These are phyloP conservation scores for Fagus crenata DNA, from an alignment of 306 rosid genomes.

Conservation along the genomic window DNA sequence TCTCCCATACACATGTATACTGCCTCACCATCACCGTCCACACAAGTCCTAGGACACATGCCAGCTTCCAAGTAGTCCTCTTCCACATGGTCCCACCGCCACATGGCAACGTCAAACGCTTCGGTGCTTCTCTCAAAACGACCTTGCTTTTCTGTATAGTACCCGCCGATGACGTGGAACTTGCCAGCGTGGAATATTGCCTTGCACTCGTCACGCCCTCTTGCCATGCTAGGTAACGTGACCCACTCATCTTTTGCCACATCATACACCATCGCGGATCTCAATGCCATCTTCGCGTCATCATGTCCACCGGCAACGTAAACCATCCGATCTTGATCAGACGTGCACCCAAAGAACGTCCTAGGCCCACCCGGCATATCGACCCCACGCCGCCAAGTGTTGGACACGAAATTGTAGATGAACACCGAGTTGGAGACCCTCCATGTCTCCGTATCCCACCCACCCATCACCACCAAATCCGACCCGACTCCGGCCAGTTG, in stretches of 20 bases:
- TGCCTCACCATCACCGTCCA: slow-evolving; percentile 21
- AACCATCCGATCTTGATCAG: slow-evolving; percentile 37
- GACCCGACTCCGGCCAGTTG: slow-evolving; percentile 53
- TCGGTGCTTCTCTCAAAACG: slow-evolving; percentile 58
- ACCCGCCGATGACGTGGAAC: slow-evolving; percentile 56
- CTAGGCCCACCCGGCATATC: slow-evolving; percentile 71
- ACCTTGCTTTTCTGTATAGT: slow-evolving; percentile 67
- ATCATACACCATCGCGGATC: slow-evolving; percentile 50
- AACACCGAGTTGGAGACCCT: slow-evolving; percentile 52
- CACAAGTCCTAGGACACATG: slow-evolving; percentile 54
- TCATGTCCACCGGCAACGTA: slow-evolving; percentile 74
- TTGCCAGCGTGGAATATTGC: slow-evolving; percentile 38
- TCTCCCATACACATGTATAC: slow-evolving; percentile 41
- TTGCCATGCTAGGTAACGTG: slow-evolving; percentile 48
- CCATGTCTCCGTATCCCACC: slow-evolving; percentile 70
- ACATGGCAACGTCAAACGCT: slow-evolving; percentile 37
- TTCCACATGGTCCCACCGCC: slow-evolving; percentile 42
- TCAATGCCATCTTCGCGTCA: slow-evolving; percentile 60
- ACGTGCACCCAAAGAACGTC: slow-evolving; percentile 58
- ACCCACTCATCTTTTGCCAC: slow-evolving; percentile 54
- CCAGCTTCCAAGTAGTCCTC: slow-evolving; percentile 40
- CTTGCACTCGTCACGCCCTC: slow-evolving; percentile 73
- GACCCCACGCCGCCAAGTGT: slow-evolving; percentile 62
- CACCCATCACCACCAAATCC: slow-evolving; percentile 62
- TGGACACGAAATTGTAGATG: slow-evolving; percentile 45